Percentiles rank a stretch among this genome's conserved stretches.
These are phyloP conservation scores for Penicillium sp. DNA, from an alignment of 2,329 filamentous ascomycete species.

Conservation along the genomic window DNA sequence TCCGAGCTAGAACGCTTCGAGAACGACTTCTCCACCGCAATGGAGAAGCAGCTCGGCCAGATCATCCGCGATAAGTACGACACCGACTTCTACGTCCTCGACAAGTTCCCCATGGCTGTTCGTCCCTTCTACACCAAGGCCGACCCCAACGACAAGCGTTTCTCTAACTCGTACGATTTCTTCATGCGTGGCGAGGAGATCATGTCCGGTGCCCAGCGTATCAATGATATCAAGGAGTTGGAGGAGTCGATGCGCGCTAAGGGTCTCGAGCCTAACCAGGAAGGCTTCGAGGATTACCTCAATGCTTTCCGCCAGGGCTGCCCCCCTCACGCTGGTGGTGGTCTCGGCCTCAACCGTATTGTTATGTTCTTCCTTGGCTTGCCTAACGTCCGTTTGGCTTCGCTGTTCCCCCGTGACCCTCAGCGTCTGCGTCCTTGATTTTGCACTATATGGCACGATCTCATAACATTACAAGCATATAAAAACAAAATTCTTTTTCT, in stretches of 20 bases:
- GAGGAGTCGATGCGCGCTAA: conserved; percentile 58
- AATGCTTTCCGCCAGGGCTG: conserved; percentile 64
- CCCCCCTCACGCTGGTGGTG: conserved; percentile 63
- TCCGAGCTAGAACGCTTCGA: conserved; percentile 50
- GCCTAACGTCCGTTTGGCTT: conserved; percentile 61
- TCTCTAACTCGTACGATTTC: conserved; percentile 69
- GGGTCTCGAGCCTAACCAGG: conserved; percentile 57
- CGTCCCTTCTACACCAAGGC: conserved; percentile 92
- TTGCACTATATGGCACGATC: not conserved
- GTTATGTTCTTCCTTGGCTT: conserved; percentile 66
- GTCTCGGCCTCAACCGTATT: conserved; percentile 64
- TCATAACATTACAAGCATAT: conserved; percentile 4
- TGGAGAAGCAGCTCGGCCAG: conserved; percentile 70
- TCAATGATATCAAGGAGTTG: conserved; percentile 60
- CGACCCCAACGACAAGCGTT: conserved; percentile 62
- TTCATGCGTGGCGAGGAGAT: conserved; percentile 71
- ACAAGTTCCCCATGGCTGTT: conserved; percentile 89
- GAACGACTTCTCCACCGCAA: conserved; percentile 48
- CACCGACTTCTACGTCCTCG: conserved; percentile 94
- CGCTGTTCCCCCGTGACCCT: conserved; percentile 64
- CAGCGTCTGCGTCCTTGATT: conserved; percentile 49
- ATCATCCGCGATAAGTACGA: conserved; percentile 84
- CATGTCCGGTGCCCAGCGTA: conserved; percentile 65
- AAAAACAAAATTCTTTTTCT: conserved; percentile 3
- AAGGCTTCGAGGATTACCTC: conserved; percentile 63